phyloP scores from a whole-genome alignment of 495 filamentous ascomycete genomes.

The Sordaria brevicollis region DNA sequence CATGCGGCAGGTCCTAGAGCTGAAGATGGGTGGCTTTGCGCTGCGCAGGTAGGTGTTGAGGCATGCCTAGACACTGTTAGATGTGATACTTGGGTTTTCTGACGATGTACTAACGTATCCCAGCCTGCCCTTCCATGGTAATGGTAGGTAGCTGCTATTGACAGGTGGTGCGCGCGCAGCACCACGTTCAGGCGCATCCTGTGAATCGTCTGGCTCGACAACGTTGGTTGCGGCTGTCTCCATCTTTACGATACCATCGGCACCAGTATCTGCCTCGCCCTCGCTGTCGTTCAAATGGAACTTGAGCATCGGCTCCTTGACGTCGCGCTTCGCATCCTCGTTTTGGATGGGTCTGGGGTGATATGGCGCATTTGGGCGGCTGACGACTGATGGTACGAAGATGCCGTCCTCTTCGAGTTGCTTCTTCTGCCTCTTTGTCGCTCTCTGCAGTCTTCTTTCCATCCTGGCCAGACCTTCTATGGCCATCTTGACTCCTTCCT shows the following conservation, averaged over 20 bases:
- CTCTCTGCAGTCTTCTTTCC: slow-evolving; percentile 15
- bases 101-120: slow-evolving; percentile 60
- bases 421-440: slow-evolving; percentile 20
- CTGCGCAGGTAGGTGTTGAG: slow-evolving; percentile 87
- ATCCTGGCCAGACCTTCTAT: slow-evolving; percentile 20
- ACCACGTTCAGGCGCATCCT: slow-evolving; percentile 35
- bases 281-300: not conserved
- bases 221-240: not conserved
- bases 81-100: not conserved
- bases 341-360: not conserved
- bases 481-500: slow-evolving; percentile 17
- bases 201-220: slow-evolving; percentile 15
- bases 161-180: slow-evolving; percentile 58
- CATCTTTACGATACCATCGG: not conserved
- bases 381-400: not conserved
- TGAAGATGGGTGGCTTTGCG: slow-evolving; percentile 79
- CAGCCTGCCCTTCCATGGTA: slow-evolving; percentile 87
- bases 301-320: not conserved
- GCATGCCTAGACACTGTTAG: slow-evolving; percentile 49
- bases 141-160: slow-evolving; percentile 74
- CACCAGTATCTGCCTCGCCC: not conserved
- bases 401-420: slow-evolving; percentile 13
- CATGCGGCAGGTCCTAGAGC: slow-evolving; percentile 85
- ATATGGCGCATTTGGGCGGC: not conserved
- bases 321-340: not conserved